Evolutionary conservation across 2,329 filamentous ascomycete species (phyloP), one percentile per base, ranked within the genome.

Genomic region (Madurella fahalii): DNA sequence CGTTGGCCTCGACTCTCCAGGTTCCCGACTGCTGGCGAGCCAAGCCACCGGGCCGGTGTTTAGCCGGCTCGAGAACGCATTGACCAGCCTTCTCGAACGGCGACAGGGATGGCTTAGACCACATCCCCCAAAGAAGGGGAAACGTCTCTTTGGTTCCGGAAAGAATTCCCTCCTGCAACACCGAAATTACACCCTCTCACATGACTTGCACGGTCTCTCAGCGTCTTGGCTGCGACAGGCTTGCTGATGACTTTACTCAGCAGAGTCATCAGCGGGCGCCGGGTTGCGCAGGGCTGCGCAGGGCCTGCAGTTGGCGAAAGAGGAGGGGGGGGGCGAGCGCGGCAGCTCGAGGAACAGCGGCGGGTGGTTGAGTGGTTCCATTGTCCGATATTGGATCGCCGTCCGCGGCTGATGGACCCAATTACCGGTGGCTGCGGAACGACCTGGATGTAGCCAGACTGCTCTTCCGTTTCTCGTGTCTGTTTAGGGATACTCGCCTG

Each of bases 121-220:
- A 58, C 59, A 59, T 57, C 41, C 15, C 37, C 39, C 40, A n/a
- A 16, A 32, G 18, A 45, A 43, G 17, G 15, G 16, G 30, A 42
- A 52, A 50, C 37, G 17, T 42, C 40, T 39, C 17, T 18, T 18
- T 16, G 32, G 20, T 42, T 40, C 46, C 48, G 42, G 42, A 47
- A 41, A 39, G 42, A 30, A 12, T 25, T 43, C 25, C 43, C 42
- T 52, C 49, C 51, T 15, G 30, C 43, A 40, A 47, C 46, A 51
- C 46, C 51, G 54, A 55, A 52, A 62, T 62, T 58, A 53, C 59
- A 58, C 56, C 58, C 53, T 60, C 47, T 53, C 56, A 61, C 59
- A 55, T 59, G 59, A 61, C 54, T 37, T 37, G 50, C 50, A 53
- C n/a, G 32, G 16, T 37, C 30, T 47, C 45, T 47, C 15, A 11